Evolutionary conservation across 176 grass and related monocot species (phyloP).

Genomic region (Triticum turgidum): DNA sequence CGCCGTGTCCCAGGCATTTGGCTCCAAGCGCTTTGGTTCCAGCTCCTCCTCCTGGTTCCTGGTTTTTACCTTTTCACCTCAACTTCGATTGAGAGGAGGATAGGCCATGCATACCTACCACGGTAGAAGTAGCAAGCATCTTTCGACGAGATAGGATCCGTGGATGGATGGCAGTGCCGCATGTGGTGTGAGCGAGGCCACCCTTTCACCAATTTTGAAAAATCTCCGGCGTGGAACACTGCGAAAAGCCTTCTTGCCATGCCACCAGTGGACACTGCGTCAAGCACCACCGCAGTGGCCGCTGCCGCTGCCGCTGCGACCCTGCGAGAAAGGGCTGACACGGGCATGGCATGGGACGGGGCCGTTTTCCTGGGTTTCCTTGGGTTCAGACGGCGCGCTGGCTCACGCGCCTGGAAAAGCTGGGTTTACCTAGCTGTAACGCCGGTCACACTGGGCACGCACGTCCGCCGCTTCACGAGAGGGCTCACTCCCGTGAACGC

Average conservation of each 20-base stretch:
- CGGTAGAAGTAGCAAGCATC: neutral
- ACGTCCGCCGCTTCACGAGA: neutral
- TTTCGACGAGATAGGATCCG: neutral
- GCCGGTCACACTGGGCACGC: slow-evolving; percentile 7
- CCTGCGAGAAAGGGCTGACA: slow-evolving; percentile 11
- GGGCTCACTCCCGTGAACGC: neutral
- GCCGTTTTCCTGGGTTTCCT: neutral
- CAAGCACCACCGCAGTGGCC: neutral
- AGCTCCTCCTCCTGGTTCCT: neutral
- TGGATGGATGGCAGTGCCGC: neutral
- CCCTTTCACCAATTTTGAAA: neutral
- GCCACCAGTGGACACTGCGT: slow-evolving; percentile 33
- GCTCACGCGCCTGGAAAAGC: neutral
- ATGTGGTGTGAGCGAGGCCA: neutral
- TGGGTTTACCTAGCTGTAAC: neutral
- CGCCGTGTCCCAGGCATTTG: slow-evolving; percentile 13
- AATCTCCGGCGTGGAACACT: slow-evolving; percentile 1
- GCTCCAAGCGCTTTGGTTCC: neutral
- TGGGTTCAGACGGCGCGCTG: neutral
- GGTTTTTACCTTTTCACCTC: neutral
- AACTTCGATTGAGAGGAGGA: neutral
- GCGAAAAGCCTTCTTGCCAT: slow-evolving; percentile 24
- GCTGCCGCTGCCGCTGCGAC: slow-evolving; percentile 5
- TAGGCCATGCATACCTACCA: neutral
- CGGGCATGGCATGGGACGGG: neutral